Evolutionary conservation across 306 rosid species (phyloP).

Genomic region (Lupinus albus): DNA sequence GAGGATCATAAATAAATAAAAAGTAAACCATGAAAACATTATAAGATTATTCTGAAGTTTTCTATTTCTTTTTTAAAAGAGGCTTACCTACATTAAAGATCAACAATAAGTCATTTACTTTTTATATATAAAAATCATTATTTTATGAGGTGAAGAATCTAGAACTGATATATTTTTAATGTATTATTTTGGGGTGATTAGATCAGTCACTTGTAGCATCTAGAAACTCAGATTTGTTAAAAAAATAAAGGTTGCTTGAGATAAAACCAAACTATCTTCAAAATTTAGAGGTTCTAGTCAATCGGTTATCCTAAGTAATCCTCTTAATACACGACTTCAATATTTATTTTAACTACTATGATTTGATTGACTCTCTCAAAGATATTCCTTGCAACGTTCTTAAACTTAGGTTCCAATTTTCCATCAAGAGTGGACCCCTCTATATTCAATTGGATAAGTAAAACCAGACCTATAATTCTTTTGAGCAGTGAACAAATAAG

Average conservation of each 20-base stretch:
- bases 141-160: slow-evolving; percentile 9
- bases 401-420: slow-evolving; percentile 32
- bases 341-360: slow-evolving; percentile 40
- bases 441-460: slow-evolving; percentile 3
- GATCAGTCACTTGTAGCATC: slow-evolving; percentile 42
- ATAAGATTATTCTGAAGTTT: too few species aligned
- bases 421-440: slow-evolving; percentile 41
- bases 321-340: slow-evolving; percentile 33
- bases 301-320: slow-evolving; percentile 31
- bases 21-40: too few species aligned
- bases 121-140: slow-evolving; percentile 3
- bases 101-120: slow-evolving; percentile 23
- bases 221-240: slow-evolving; percentile 14
- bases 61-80: too few species aligned
- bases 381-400: slow-evolving; percentile 18
- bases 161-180: background rate
- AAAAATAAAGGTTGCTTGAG: slow-evolving; percentile 37
- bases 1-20: too few species aligned
- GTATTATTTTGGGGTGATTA: slow-evolving; percentile 18
- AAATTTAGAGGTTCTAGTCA: slow-evolving; percentile 8
- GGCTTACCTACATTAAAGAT: too few species aligned
- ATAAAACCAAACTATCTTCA: slow-evolving; percentile 32
- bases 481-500: background rate
- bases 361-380: slow-evolving; percentile 37
- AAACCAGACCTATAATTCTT: slow-evolving; percentile 19